Evolutionary conservation across 73 alveolate species (phyloP).

Genomic region (Halteria grandinella): DNA sequence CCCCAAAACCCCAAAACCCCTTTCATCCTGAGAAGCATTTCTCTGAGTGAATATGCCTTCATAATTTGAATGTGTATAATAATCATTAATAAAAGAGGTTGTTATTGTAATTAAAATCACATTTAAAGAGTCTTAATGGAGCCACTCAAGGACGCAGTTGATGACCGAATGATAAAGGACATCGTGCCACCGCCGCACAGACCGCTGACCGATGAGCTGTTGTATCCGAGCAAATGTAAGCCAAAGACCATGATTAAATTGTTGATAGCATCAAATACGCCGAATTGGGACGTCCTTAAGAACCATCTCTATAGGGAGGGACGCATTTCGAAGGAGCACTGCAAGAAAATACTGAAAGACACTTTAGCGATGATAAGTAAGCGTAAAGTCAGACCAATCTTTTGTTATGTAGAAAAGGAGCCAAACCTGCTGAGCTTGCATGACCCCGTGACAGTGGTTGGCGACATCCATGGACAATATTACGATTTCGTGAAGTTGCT

Average conservation of each 20-base stretch:
- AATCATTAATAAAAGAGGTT: too few relatives aligned
- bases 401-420: too few relatives aligned
- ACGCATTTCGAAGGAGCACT: constrained; percentile 73
- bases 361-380: constrained; percentile 60
- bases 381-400: too few relatives aligned
- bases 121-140: too few relatives aligned
- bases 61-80: too few relatives aligned
- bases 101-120: too few relatives aligned
- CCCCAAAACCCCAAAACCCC: too few relatives aligned
- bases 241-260: background rate
- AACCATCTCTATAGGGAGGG: constrained; percentile 90
- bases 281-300: constrained; percentile 88
- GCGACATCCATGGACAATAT: constrained; percentile 96
- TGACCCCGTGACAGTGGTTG: constrained; percentile 95
- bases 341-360: constrained; percentile 74
- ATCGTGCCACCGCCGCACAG: constrained; percentile 78
- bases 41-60: too few relatives aligned
- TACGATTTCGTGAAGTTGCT: constrained; percentile 92
- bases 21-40: too few relatives aligned
- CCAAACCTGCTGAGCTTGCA: constrained; percentile 85
- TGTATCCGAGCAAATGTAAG: constrained; percentile 68
- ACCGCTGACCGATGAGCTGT: constrained; percentile 70
- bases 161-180: constrained; percentile 75
- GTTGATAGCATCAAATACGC: constrained; percentile 38
- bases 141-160: constrained; percentile 62